A percentile compares a stretch with the other conserved stretches of the same genome.
These are phyloP conservation scores for Apiosordaria backusii DNA, from an alignment of 495 filamentous ascomycete genomes.

Conservation along the genomic window DNA sequence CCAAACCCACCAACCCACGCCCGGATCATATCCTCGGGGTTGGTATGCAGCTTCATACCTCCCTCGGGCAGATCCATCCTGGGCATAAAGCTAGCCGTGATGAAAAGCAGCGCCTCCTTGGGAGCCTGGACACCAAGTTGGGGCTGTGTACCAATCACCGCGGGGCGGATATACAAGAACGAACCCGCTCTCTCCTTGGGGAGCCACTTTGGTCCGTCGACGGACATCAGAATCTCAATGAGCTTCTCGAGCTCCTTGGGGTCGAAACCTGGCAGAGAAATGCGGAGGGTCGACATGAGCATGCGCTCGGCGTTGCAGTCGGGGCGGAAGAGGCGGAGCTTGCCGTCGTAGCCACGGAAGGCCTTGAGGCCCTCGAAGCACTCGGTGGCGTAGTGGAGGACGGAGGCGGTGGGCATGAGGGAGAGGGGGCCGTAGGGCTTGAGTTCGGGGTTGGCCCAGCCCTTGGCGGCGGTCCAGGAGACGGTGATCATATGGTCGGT, in stretches of 20 bases:
- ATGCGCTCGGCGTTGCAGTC: constrained; percentile 73
- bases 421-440: constrained; percentile 75
- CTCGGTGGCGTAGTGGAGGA: constrained; percentile 86
- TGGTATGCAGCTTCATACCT: constrained; percentile 76
- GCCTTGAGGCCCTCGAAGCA: constrained; percentile 91
- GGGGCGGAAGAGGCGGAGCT: constrained; percentile 81
- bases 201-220: constrained; percentile 75
- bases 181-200: constrained; percentile 60
- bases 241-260: constrained; percentile 69
- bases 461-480: constrained; percentile 60
- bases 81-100: constrained; percentile 75
- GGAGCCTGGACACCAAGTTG: constrained; percentile 80
- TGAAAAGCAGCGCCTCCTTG: constrained; percentile 76
- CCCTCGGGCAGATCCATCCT: constrained; percentile 49
- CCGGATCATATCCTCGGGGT: constrained; percentile 69
- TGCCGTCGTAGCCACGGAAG: constrained; percentile 78
- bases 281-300: constrained; percentile 64
- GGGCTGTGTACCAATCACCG: constrained; percentile 75
- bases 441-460: constrained; percentile 77
- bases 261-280: constrained; percentile 74
- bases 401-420: constrained; percentile 80
- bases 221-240: constrained; percentile 64
- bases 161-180: constrained; percentile 77
- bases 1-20: constrained; percentile 94
- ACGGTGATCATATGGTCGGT: constrained; percentile 90